Conservation (phyloP, 106 monocot species). For the Posidonia australis region DNA sequence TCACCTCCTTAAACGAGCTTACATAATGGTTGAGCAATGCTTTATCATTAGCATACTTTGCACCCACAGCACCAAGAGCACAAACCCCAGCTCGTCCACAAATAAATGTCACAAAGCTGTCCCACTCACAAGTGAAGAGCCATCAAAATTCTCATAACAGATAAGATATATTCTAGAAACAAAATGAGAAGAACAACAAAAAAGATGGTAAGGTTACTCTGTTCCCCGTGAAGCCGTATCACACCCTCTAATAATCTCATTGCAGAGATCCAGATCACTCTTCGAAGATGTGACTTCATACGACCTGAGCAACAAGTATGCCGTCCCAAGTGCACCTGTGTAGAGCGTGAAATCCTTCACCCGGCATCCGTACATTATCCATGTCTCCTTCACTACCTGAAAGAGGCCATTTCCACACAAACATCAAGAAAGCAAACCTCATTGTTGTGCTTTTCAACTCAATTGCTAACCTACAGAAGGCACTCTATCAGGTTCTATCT, state of each 20-base stretch:
- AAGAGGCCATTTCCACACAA: not conserved
- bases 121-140: constrained; percentile 1
- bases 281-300: constrained; percentile 31
- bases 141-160: not conserved
- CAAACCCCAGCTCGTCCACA: constrained; percentile 79
- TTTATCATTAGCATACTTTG: constrained; percentile 47
- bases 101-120: constrained; percentile 69
- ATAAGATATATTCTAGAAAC: not conserved
- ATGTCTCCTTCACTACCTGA: constrained; percentile 73
- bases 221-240: constrained; percentile 23
- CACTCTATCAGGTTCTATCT: not conserved
- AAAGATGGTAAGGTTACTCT: constrained; percentile 2
- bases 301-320: constrained; percentile 70
- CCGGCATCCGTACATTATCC: constrained; percentile 22
- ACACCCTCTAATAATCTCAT: constrained; percentile 52
- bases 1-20: constrained; percentile 73
- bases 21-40: constrained; percentile 38
- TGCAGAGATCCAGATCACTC: constrained; percentile 41
- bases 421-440: not conserved
- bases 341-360: constrained; percentile 59
- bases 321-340: constrained; percentile 73
- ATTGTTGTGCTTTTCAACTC: not conserved
- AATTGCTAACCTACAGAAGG: not conserved
- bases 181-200: not conserved
- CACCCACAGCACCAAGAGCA: constrained; percentile 76